A percentile compares a stretch with the other conserved stretches of the same genome.
Evolutionary conservation across 83 land plant genomes (phyloP).

Genomic region (Thuja plicata): DNA sequence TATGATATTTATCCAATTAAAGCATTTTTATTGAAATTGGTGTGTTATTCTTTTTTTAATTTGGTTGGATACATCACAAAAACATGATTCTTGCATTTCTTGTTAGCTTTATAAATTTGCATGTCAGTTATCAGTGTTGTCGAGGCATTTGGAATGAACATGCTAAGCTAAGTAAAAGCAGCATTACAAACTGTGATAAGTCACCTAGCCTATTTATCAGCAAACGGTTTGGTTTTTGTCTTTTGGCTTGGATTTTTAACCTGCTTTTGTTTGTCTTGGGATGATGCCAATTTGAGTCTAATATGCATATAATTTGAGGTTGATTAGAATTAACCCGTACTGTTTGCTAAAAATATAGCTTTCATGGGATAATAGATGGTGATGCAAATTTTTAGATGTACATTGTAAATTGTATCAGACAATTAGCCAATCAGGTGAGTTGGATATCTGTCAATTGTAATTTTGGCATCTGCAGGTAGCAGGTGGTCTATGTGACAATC

Average conservation of each 20-base stretch:
- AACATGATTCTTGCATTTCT: too few relatives aligned
- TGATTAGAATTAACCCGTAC: background rate
- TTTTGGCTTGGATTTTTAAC: background rate
- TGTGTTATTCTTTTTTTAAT: too few relatives aligned
- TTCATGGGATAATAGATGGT: too few relatives aligned
- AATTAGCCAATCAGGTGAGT: background rate
- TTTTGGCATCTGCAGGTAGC: constrained; percentile 58
- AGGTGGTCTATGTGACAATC: constrained; percentile 90
- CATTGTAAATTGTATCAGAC: background rate
- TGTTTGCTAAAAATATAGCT: background rate
- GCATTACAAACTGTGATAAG: background rate
- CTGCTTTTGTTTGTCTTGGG: background rate
- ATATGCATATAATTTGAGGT: background rate
- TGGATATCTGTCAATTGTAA: background rate
- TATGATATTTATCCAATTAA: too few relatives aligned
- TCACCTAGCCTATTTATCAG: background rate
- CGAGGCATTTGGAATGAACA: too few relatives aligned
- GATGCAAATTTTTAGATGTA: background rate
- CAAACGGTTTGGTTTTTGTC: background rate
- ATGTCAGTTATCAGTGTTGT: too few relatives aligned
- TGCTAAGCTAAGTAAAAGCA: too few relatives aligned
- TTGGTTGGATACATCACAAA: too few relatives aligned
- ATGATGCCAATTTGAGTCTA: background rate
- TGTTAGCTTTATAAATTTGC: too few relatives aligned
- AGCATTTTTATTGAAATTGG: too few relatives aligned